These are phyloP conservation scores for Lachnellula hyalina DNA, from an alignment of 2,329 filamentous ascomycete species.

Conservation along the genomic window DNA sequence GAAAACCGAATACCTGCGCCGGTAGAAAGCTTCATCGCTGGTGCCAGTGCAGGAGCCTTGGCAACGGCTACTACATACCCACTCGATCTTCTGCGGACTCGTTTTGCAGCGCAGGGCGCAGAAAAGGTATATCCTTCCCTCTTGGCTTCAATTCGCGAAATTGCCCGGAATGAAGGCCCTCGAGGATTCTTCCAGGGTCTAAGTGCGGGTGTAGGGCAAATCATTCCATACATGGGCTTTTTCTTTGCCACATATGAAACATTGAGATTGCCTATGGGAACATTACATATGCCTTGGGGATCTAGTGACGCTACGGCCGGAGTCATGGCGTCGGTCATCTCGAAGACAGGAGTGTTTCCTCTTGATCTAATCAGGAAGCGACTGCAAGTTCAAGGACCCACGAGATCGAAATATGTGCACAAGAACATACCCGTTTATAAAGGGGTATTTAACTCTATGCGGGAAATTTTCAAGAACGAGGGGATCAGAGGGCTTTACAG, in stretches of 20 bases:
- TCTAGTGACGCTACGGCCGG: constrained; percentile 81
- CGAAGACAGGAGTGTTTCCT: constrained; percentile 89
- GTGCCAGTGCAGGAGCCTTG: constrained; percentile 73
- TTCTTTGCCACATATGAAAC: constrained; percentile 90
- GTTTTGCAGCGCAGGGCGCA: constrained; percentile 90
- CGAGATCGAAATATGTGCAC: constrained; percentile 70
- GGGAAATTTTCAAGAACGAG: constrained; percentile 64
- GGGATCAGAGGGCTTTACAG: constrained; percentile 79
- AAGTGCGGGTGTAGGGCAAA: constrained; percentile 74
- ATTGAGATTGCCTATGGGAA: constrained; percentile 55
- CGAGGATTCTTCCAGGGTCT: constrained; percentile 85
- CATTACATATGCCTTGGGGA: constrained; percentile 59
- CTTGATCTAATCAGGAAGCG: constrained; percentile 89
- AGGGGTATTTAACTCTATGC: constrained; percentile 59
- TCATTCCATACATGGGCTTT: constrained; percentile 93
- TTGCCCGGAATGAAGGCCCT: constrained; percentile 67
- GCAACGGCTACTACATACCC: constrained; percentile 87
- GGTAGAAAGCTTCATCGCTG: constrained; percentile 76
- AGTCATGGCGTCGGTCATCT: constrained; percentile 68
- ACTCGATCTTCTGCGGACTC: constrained; percentile 84
- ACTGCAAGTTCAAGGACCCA: constrained; percentile 92
- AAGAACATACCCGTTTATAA: constrained; percentile 82
- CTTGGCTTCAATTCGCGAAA: constrained; percentile 62
- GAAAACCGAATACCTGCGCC: constrained; percentile 51
- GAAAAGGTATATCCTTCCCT: constrained; percentile 75